These are phyloP conservation scores for Holtermannia corniformis DNA, from an alignment of 768 basidiomycete genomes.

Conservation along the genomic window DNA sequence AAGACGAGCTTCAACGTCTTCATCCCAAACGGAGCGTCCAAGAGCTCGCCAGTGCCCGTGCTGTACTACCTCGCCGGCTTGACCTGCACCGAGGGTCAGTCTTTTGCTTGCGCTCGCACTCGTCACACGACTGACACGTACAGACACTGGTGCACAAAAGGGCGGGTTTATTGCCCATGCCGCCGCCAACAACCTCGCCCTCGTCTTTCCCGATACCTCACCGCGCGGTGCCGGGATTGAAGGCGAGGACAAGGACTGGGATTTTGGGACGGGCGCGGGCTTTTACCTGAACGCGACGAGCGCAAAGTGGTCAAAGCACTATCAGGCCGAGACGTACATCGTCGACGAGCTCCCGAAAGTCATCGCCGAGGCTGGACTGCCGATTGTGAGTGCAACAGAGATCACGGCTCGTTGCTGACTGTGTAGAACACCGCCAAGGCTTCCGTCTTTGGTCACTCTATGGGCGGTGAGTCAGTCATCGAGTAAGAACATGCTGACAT, in stretches of 20 bases:
- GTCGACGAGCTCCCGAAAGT: constrained; percentile 74
- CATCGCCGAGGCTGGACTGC: constrained; percentile 61
- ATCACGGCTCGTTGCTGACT: not conserved
- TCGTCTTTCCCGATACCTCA: constrained; percentile 92
- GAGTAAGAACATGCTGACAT: not conserved
- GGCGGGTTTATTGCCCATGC: constrained; percentile 85
- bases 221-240: constrained; percentile 82
- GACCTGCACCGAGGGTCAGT: constrained; percentile 30
- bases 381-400: constrained; percentile 53
- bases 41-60: constrained; percentile 51
- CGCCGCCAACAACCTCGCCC: constrained; percentile 70
- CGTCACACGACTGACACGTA: constrained; percentile 54
- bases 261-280: constrained; percentile 89
- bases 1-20: constrained; percentile 77
- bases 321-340: constrained; percentile 82
- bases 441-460: constrained; percentile 91
- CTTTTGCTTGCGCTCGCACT: no score
- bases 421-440: constrained; percentile 69
- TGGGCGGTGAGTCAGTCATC: constrained; percentile 46
- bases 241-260: constrained; percentile 59
- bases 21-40: constrained; percentile 55
- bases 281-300: constrained; percentile 92
- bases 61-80: constrained; percentile 76
- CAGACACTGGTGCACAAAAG: constrained; percentile 89
- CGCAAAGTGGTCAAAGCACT: constrained; percentile 45